Base-by-base conservation (phyloP, 1,139 yeast species). In the Scheffersomyces stambukii region DNA sequence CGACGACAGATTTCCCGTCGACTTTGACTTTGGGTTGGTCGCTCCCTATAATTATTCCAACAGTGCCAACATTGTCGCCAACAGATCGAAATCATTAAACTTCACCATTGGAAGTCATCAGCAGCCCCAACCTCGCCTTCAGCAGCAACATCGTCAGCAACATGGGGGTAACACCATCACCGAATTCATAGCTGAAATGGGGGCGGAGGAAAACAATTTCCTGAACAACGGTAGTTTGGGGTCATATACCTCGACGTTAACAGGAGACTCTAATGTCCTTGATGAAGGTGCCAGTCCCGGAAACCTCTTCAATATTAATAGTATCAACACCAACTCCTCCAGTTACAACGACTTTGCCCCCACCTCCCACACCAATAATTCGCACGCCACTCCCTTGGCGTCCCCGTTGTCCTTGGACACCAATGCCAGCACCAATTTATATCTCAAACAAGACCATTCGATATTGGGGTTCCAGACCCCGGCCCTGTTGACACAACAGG, bases 21-120 rank as follows among this genome's bases (percentile, higher is more conserved):
- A 57, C 31, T 58, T 58, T 36, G 60, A 57, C 36, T 58, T 57
- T 38, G 60, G 60, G 3, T 39, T 58, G 19, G 40, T 41, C 7
- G 32, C 41, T 4, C 7, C 27, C 13, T 7, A 24, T 9, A 10
- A 12, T 5, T n/a, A n/a, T n/a, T n/a, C n/a, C n/a, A n/a, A n/a
- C n/a, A n/a, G n/a, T n/a, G n/a, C n/a, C n/a, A n/a, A n/a, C n/a
- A n/a, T n/a, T n/a, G n/a, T n/a, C n/a, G n/a, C n/a, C n/a, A n/a
- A n/a, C n/a, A n/a, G n/a, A n/a, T n/a, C n/a, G n/a, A n/a, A n/a
- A n/a, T n/a, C n/a, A n/a, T n/a, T n/a, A n/a, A n/a, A n/a, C n/a
- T n/a, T n/a, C n/a, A n/a, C n/a, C n/a, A n/a, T n/a, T n/a, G 14
- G 14, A 8, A 6, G 12, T 13, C 5, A n/a, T 11, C 19, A n/a